Conservation (phyloP, 768 basidiomycete genomes). For the Suillus variegatus region DNA sequence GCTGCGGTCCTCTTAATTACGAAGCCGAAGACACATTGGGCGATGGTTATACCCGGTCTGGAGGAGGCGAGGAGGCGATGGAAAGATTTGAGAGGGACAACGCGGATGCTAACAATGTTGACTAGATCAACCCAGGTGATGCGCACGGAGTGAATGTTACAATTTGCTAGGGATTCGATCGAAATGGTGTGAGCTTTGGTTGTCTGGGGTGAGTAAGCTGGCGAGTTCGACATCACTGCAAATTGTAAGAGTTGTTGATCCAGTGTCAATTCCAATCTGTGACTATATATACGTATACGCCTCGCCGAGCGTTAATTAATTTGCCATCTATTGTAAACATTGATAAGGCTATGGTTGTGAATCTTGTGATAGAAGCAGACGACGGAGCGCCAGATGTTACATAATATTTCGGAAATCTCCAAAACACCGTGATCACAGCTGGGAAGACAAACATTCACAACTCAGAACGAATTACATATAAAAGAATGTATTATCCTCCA, state of each 20-base stretch:
- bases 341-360: too few species aligned
- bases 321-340: too few species aligned
- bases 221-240: neutral
- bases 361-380: too few species aligned
- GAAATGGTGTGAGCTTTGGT: neutral
- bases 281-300: neutral
- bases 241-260: neutral
- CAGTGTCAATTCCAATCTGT: neutral
- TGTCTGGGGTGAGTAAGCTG: slow-evolving; percentile 1
- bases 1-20: slow-evolving; percentile 35
- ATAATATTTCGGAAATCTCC: too few species aligned
- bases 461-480: too few species aligned
- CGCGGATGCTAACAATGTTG: slow-evolving; percentile 60
- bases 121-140: slow-evolving; percentile 67
- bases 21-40: slow-evolving; percentile 51
- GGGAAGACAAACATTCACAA: too few species aligned
- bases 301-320: neutral
- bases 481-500: too few species aligned
- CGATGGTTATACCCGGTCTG: slow-evolving; percentile 55
- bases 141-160: slow-evolving; percentile 46
- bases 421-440: too few species aligned
- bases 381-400: too few species aligned
- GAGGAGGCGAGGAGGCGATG: slow-evolving; percentile 47
- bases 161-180: neutral
- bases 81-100: slow-evolving; percentile 52